phyloP scores from a whole-genome alignment of 1,139 yeast species.

The Protomyces inouyei region DNA sequence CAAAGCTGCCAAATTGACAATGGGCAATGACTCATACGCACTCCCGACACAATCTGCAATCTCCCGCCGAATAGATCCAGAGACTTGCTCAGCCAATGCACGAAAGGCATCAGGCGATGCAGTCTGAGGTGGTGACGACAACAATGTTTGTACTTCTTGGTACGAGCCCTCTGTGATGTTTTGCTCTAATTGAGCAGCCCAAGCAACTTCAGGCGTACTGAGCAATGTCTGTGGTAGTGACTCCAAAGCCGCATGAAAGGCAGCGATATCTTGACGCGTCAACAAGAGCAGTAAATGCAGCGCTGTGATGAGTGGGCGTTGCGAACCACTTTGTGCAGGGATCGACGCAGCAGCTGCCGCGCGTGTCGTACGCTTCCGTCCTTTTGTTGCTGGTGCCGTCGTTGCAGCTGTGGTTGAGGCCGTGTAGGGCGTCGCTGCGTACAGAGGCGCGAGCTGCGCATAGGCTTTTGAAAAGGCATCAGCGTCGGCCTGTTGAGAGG shows the following conservation, averaged over 20 bases:
- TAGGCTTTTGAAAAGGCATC: conserved; percentile 1
- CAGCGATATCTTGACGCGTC: conserved; percentile 77
- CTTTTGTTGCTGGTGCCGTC: neutral
- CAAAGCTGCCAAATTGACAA: conserved; percentile 75
- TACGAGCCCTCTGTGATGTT: conserved; percentile 97
- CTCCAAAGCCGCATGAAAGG: conserved; percentile 86
- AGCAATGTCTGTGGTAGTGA: conserved; percentile 55
- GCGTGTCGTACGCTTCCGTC: neutral
- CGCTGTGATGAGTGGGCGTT: conserved; percentile 47
- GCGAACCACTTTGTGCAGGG: neutral
- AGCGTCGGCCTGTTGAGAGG: neutral
- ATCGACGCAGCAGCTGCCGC: neutral
- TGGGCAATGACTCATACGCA: conserved; percentile 70
- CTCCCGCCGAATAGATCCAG: conserved; percentile 66
- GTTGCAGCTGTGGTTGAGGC: conserved; percentile 26
- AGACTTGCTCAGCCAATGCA: neutral
- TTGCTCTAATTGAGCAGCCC: conserved; percentile 84
- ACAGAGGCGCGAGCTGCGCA: conserved; percentile 12
- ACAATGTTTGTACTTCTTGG: conserved; percentile 79
- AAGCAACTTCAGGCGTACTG: conserved; percentile 56
- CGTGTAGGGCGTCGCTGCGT: neutral
- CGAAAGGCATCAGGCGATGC: neutral
- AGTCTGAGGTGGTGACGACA: conserved; percentile 15
- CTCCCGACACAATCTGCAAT: conserved; percentile 82
- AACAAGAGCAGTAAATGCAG: conserved; percentile 69